These are phyloP conservation scores for Podospora pseudoanserina DNA, from an alignment of 495 filamentous ascomycete species.

Conservation along the genomic window DNA sequence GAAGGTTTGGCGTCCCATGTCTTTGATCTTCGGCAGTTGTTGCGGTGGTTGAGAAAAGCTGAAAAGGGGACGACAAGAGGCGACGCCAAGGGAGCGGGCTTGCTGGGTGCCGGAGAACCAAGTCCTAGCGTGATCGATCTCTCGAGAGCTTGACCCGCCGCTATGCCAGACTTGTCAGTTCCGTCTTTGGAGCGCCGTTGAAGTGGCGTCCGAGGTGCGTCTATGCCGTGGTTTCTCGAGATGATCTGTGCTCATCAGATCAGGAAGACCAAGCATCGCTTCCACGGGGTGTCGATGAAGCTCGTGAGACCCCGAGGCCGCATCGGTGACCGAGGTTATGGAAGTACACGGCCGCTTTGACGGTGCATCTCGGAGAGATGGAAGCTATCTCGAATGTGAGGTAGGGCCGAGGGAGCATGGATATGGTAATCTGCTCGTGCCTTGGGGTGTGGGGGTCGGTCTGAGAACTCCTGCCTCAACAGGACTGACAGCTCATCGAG, in stretches of 20 bases:
- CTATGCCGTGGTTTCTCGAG: not conserved
- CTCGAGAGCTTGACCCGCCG: not conserved
- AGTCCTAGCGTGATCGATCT: slow-evolving; percentile 4
- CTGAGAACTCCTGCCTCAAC: not conserved
- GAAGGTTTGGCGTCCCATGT: not conserved
- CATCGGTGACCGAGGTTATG: not conserved
- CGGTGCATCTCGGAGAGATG: not conserved
- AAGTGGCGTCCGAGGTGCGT: not conserved
- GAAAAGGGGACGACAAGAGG: not conserved
- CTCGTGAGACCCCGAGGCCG: not conserved
- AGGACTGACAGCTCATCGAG: not conserved
- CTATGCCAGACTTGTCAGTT: not conserved
- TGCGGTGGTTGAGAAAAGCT: not conserved
- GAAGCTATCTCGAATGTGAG: not conserved
- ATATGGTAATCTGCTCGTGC: not conserved
- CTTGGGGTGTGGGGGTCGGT: not conserved
- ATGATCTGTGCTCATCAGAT: not conserved
- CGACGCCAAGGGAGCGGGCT: not conserved
- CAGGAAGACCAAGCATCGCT: not conserved
- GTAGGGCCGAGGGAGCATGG: not conserved
- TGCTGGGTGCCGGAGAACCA: not conserved
- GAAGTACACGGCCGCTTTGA: not conserved
- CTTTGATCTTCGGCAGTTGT: slow-evolving; percentile 9
- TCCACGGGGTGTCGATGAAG: not conserved
- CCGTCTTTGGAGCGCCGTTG: not conserved